These are phyloP conservation scores for Cupressus sempervirens DNA, from an alignment of 75 land plant genomes.

Conservation along the genomic window DNA sequence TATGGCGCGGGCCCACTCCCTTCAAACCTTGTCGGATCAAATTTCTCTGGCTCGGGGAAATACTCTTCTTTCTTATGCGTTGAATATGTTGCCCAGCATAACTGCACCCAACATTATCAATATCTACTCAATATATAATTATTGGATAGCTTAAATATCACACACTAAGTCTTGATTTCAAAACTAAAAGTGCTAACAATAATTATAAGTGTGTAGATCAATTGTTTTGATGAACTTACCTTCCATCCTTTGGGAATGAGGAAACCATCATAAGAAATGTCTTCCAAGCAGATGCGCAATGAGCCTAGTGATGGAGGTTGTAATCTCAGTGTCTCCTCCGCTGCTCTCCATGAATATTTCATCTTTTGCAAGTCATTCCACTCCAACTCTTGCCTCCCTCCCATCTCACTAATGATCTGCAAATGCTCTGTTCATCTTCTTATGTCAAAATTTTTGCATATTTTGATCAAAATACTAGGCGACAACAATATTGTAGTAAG, in stretches of 20 bases:
- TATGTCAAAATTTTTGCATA: too few species aligned
- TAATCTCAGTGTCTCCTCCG: constrained; percentile 35
- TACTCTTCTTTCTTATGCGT: constrained; percentile 22
- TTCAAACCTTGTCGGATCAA: constrained; percentile 48
- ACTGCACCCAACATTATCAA: not conserved
- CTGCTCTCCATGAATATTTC: constrained; percentile 56
- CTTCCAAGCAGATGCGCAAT: constrained; percentile 29
- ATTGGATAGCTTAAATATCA: too few species aligned
- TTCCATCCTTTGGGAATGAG: constrained; percentile 62
- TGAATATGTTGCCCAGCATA: constrained; percentile 24
- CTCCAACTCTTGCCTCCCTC: too few species aligned
- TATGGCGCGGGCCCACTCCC: constrained; percentile 25
- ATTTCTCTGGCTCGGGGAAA: constrained; percentile 39
- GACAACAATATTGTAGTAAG: too few species aligned
- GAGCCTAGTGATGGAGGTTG: constrained; percentile 35
- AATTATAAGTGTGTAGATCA: too few species aligned
- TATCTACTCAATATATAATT: too few species aligned
- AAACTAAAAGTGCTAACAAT: too few species aligned
- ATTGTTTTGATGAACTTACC: constrained; percentile 2
- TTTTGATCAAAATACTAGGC: too few species aligned
- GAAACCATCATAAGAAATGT: constrained; percentile 45
- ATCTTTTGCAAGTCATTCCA: constrained; percentile 33
- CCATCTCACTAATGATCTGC: not conserved
- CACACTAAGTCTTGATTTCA: too few species aligned
- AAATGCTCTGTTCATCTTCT: too few species aligned